Conservation (phyloP, 768 basidiomycete genomes). For the Pholiota conissans region DNA sequence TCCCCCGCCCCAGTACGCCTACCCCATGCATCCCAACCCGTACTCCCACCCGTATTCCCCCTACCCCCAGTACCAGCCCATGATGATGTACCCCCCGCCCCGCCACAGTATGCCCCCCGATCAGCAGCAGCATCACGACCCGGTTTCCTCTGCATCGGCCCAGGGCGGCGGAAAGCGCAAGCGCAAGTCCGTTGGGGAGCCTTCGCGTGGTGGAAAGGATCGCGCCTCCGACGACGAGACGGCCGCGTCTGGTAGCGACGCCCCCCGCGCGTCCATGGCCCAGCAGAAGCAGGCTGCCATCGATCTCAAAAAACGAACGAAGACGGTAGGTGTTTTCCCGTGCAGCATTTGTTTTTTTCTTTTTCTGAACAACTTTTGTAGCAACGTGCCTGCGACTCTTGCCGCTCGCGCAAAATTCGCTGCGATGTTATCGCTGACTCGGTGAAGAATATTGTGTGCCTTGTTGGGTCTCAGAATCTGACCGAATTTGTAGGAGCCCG, state of each 20-base stretch:
- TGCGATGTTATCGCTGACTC: conserved; percentile 85
- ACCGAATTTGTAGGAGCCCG: conserved; percentile 56
- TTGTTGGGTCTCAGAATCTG: conserved; percentile 8
- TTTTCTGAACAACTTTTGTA: conserved; percentile 17
- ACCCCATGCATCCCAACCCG: conserved; percentile 55
- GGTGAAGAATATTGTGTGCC: conserved; percentile 21
- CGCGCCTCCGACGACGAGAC: conserved; percentile 58
- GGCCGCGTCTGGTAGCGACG: conserved; percentile 49
- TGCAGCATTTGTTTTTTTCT: conserved; percentile 5
- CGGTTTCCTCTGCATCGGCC: conserved; percentile 29
- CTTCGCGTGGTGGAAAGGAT: conserved; percentile 40
- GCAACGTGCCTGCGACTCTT: conserved; percentile 88
- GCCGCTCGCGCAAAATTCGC: conserved; percentile 88
- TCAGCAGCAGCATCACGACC: conserved; percentile 22
- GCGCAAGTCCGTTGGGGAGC: conserved; percentile 44
- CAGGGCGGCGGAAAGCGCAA: conserved; percentile 56
- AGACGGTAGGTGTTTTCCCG: conserved; percentile 61
- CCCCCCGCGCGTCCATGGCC: conserved; percentile 31
- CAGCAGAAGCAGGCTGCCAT: conserved; percentile 27
- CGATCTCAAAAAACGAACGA: conserved; percentile 85
- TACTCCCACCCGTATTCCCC: conserved; percentile 58
- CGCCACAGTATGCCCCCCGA: conserved; percentile 34
- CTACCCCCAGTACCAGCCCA: conserved; percentile 69
- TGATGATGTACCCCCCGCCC: conserved; percentile 67
- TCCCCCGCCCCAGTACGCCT: conserved; percentile 46